Evolutionary conservation across 495 filamentous ascomycete genomes (phyloP).

Genomic region (Diplogelasinospora grovesii): DNA sequence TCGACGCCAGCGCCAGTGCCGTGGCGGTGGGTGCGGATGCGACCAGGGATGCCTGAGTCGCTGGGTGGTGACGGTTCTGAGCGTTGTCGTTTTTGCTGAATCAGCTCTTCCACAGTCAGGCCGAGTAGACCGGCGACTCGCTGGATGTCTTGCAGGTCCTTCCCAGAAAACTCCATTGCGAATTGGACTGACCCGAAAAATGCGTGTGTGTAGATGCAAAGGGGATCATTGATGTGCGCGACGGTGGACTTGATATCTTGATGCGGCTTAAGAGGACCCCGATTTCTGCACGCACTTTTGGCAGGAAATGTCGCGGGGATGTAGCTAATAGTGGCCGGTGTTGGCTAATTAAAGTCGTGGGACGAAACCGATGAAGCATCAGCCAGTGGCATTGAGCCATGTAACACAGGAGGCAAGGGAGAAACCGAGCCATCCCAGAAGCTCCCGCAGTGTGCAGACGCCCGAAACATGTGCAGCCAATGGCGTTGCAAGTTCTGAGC

Average conservation of each 20-base stretch:
- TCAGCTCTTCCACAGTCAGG: slow-evolving; percentile 25
- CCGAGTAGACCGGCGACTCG: slow-evolving; percentile 22
- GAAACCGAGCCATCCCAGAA: neutral
- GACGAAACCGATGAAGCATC: slow-evolving; percentile 22
- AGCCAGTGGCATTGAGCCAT: slow-evolving; percentile 13
- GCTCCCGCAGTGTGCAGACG: slow-evolving; percentile 10
- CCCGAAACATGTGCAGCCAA: slow-evolving; percentile 14
- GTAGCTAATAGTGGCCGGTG: slow-evolving; percentile 2
- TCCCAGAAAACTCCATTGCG: slow-evolving; percentile 22
- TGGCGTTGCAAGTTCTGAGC: slow-evolving; percentile 7
- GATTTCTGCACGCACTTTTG: slow-evolving; percentile 1
- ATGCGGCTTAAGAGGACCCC: slow-evolving; percentile 12
- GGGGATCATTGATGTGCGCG: neutral
- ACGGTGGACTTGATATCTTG: slow-evolving; percentile 14
- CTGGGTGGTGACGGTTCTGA: neutral
- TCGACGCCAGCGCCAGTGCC: neutral
- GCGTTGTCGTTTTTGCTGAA: slow-evolving; percentile 14
- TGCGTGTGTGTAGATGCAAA: neutral
- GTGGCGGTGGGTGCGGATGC: slow-evolving; percentile 1
- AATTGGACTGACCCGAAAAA: neutral
- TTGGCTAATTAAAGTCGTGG: slow-evolving; percentile 14
- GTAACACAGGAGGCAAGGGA: slow-evolving; percentile 15
- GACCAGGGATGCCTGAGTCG: neutral
- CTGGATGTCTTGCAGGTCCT: slow-evolving; percentile 21
- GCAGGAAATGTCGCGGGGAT: slow-evolving; percentile 12